phyloP scores from a whole-genome alignment of 1,139 yeast genomes.

The Lodderomyces parapsilosis region DNA sequence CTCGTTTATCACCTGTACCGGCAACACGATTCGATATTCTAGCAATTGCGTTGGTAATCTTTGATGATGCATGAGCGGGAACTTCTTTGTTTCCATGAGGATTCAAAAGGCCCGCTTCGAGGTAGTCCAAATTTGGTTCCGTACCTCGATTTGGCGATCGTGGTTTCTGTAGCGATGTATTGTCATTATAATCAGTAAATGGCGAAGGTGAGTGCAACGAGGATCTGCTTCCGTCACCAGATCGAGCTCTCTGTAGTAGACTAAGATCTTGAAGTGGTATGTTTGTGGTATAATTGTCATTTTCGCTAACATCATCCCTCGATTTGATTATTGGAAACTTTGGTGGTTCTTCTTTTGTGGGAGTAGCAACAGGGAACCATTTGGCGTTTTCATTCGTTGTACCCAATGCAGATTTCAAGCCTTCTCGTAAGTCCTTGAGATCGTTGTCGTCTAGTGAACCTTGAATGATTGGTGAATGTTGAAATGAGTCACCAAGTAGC shows the following conservation, averaged over 20 bases:
- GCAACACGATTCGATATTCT: conserved; percentile 45
- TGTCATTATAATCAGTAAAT: conserved; percentile 4
- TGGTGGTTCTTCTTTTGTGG: conserved; percentile 9
- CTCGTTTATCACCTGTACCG: conserved; percentile 26
- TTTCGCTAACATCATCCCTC: conserved; percentile 3
- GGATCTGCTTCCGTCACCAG: conserved; percentile 1
- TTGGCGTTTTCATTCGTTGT: conserved; percentile 23
- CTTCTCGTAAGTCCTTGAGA: conserved; percentile 36
- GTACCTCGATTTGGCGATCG: not conserved
- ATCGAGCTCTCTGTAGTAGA: conserved; percentile 2
- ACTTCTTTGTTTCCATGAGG: conserved; percentile 8
- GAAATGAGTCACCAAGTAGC: not conserved
- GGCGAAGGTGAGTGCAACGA: conserved; percentile 5
- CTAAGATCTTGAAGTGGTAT: conserved; percentile 20
- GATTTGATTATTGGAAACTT: not conserved
- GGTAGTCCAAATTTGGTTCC: conserved; percentile 4
- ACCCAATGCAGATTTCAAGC: conserved; percentile 40
- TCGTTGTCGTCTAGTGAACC: conserved; percentile 21
- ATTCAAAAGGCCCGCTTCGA: conserved; percentile 15
- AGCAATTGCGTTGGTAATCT: conserved; percentile 29
- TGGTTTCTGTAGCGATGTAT: not conserved
- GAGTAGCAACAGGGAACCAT: conserved; percentile 31
- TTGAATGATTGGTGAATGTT: conserved; percentile 7
- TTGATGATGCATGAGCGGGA: conserved; percentile 16
- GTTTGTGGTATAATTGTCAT: conserved; percentile 18